Conservation (phyloP, 129 eudicot genomes). For the Apium graveolens region DNA sequence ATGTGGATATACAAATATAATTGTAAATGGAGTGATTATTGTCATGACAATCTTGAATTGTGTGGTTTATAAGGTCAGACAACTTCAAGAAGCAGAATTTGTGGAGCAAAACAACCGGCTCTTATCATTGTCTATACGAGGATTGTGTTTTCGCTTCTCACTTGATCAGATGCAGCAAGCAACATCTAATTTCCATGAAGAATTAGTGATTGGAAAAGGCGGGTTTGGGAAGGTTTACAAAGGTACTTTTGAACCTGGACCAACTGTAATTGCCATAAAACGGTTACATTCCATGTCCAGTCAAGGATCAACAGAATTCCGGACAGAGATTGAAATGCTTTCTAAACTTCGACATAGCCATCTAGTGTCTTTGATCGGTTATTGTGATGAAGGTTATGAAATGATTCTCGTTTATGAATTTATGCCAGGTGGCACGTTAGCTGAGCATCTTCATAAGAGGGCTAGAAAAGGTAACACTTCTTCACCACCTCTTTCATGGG, state of each 20-base stretch:
- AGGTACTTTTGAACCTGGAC: background rate
- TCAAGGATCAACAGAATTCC: conserved; percentile 20
- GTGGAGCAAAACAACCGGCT: background rate
- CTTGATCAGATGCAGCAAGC: conserved; percentile 20
- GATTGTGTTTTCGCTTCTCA: conserved; percentile 18
- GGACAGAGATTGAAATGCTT: background rate
- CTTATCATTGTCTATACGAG: background rate
- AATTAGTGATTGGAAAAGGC: conserved; percentile 21
- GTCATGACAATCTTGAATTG: conserved; percentile 6
- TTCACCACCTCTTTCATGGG: background rate
- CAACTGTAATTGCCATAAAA: conserved; percentile 18
- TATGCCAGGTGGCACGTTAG: background rate
- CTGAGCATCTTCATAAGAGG: background rate
- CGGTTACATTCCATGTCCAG: conserved; percentile 15
- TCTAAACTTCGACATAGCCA: conserved; percentile 1
- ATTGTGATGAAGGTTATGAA: background rate
- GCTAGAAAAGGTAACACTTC: background rate
- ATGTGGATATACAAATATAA: background rate
- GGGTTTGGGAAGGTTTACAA: conserved; percentile 10
- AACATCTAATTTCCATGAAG: conserved; percentile 16
- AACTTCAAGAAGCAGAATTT: conserved; percentile 12
- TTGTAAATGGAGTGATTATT: background rate
- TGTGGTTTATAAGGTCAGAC: conserved; percentile 9
- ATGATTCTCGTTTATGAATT: background rate
- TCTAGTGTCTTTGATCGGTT: background rate